These are phyloP conservation scores for Coemansia sp. DNA, from an alignment of 192 early-diverging fungal genomes.

Conservation along the genomic window DNA sequence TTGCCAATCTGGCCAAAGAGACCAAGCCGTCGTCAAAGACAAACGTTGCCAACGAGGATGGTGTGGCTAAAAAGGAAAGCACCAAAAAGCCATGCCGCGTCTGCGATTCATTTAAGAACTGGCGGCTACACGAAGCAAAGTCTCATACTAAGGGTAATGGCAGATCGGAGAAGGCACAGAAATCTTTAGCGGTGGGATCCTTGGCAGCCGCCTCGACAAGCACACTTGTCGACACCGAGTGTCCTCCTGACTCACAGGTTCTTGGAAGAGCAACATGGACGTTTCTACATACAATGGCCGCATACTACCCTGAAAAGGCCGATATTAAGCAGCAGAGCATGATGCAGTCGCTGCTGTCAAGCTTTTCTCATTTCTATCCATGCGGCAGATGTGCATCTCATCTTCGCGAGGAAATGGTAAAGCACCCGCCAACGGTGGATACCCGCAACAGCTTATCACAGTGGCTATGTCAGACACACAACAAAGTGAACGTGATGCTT, in stretches of 20 bases:
- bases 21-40: not conserved
- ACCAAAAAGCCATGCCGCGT: constrained; percentile 75
- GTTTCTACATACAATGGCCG: constrained; percentile 95
- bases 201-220: constrained; percentile 19
- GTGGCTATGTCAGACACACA: constrained; percentile 96
- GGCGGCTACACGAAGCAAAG: constrained; percentile 60
- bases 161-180: constrained; percentile 5
- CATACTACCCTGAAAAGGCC: constrained; percentile 89
- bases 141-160: constrained; percentile 21
- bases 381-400: constrained; percentile 88
- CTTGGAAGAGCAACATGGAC: constrained; percentile 96
- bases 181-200: constrained; percentile 21
- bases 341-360: constrained; percentile 72
- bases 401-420: constrained; percentile 73
- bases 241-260: constrained; percentile 78
- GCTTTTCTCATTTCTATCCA: constrained; percentile 89
- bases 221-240: constrained; percentile 52
- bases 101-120: constrained; percentile 75
- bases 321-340: constrained; percentile 65
- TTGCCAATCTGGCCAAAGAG: constrained; percentile 10
- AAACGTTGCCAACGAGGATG: not conserved
- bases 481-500: constrained; percentile 87
- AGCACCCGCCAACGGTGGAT: constrained; percentile 73
- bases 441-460: constrained; percentile 66
- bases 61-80: constrained; percentile 12